Base-by-base conservation (phyloP, 352 stramenopile species). In the Hyaloperonospora arabidopsidis region DNA sequence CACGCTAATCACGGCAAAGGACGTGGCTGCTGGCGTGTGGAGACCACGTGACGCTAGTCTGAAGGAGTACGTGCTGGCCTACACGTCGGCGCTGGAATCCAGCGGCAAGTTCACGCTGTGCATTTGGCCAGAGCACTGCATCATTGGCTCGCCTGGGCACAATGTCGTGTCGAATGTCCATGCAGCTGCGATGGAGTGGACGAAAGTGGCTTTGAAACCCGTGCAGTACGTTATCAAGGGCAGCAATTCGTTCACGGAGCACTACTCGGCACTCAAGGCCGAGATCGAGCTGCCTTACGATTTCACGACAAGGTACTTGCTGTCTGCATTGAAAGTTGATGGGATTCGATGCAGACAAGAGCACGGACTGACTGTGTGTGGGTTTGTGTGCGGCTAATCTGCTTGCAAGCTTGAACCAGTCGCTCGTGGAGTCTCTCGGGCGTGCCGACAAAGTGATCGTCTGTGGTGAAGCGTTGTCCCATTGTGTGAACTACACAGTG, bases 121-220 rank as follows among this genome's bases (percentile, higher is more conserved):
- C 56, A 97, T 98, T 57, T 99, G 96, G 96, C 95, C 96, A 10
- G 95, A 98, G 65, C 95, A 99, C 68, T 99, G 96, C 74, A 67
- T 98, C 29, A 88, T 98, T 47, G 94, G 94, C 35, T 91, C 86
- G 6, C 59, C 63, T 2, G 92, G 92, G 22, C 92, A 98, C 68
- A 84, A 79, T 38, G 75, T 98, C 1, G 88, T 97, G 18, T 54
- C 78, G 6, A 56, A 70, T 47, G 82, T 98, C 28, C 73, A 84
- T 41, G 63, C 74, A 4, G 93, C 91, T 0, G 74, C 96, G 17
- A 50, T 95, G 17, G 67, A 87, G 29, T 98, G 93, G 93, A 82
- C 76, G 44, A 80, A 81, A 61, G 43, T 65, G 45, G 77, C 70
- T 25, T 58, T 68, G 21, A 80, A 76, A 57, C 66, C 65, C 18